phyloP scores from a whole-genome alignment of 2,329 filamentous ascomycete species.

The Akanthomyces lecanii region DNA sequence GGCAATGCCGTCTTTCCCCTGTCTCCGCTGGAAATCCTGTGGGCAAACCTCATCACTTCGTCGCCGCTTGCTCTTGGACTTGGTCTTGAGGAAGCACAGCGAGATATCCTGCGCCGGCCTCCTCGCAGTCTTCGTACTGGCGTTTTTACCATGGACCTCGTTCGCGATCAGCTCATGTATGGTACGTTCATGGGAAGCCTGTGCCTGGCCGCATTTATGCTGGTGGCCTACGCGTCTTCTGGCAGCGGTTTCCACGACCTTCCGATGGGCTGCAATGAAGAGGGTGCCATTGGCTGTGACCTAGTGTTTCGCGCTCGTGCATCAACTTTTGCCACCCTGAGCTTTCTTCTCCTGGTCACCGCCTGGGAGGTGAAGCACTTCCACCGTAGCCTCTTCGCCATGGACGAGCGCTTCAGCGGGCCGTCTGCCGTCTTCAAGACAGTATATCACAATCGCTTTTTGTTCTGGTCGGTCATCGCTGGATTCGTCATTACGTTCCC shows the following conservation, averaged over 20 bases:
- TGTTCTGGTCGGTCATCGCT: constrained; percentile 59
- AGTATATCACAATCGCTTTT: constrained; percentile 65
- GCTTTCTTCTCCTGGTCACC: constrained; percentile 63
- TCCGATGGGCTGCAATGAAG: constrained; percentile 55
- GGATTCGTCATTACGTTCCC: constrained; percentile 59
- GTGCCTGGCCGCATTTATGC: constrained; percentile 57
- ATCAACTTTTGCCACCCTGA: constrained; percentile 65
- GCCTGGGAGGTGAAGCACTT: constrained; percentile 73
- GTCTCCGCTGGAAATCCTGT: constrained; percentile 69
- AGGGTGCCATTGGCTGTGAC: constrained; percentile 46
- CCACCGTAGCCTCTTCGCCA: constrained; percentile 63
- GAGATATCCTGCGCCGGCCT: constrained; percentile 62
- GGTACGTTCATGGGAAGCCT: constrained; percentile 60
- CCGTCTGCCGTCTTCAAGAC: constrained; percentile 52
- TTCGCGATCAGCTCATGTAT: constrained; percentile 63
- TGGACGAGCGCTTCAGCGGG: constrained; percentile 51
- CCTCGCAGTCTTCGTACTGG: constrained; percentile 58
- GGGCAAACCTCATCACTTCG: constrained; percentile 72
- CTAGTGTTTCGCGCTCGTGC: constrained; percentile 61
- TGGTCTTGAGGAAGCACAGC: constrained; percentile 64
- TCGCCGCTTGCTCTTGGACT: constrained; percentile 68
- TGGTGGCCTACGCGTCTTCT: constrained; percentile 50
- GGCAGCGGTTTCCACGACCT: constrained; percentile 46
- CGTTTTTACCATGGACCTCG: constrained; percentile 61
- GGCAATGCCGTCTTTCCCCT: constrained; percentile 64